phyloP scores from a whole-genome alignment of 768 basidiomycete genomes.

The Dictyophora rubrovolvata region DNA sequence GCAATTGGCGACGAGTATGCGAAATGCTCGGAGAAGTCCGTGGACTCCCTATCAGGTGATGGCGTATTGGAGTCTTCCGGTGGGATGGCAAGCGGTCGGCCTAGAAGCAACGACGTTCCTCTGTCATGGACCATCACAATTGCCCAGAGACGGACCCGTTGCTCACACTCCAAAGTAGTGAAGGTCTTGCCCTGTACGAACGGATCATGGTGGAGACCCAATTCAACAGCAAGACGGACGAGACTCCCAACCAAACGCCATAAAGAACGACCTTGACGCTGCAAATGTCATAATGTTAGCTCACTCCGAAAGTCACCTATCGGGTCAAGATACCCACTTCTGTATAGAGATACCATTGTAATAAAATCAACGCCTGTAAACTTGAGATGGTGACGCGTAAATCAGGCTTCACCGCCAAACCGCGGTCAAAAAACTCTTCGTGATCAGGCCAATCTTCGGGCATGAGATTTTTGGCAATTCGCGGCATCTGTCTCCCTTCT shows the following conservation, averaged over 20 bases:
- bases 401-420: conserved; percentile 69
- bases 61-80: conserved; percentile 81
- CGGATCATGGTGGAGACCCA: conserved; percentile 82
- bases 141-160: conserved; percentile 76
- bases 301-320: background rate
- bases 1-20: conserved; percentile 63
- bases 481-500: conserved; percentile 25
- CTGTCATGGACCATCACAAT: conserved; percentile 82
- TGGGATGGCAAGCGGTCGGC: conserved; percentile 72
- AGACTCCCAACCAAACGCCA: conserved; percentile 85
- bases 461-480: conserved; percentile 50
- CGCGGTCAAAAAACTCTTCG: conserved; percentile 77
- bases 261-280: conserved; percentile 83
- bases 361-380: conserved; percentile 70
- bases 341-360: conserved; percentile 86
- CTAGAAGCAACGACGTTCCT: conserved; percentile 79
- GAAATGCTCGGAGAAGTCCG: conserved; percentile 71
- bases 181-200: conserved; percentile 53
- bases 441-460: conserved; percentile 62
- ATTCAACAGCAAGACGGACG: conserved; percentile 71
- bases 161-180: conserved; percentile 64
- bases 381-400: conserved; percentile 74
- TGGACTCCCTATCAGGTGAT: conserved; percentile 43
- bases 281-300: conserved; percentile 11
- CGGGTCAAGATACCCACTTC: conserved; percentile 39